Evolutionary conservation across 2,329 filamentous ascomycete genomes (phyloP), one percentile per base, ranked within the genome.

Genomic region (Diaporthe longicolla): DNA sequence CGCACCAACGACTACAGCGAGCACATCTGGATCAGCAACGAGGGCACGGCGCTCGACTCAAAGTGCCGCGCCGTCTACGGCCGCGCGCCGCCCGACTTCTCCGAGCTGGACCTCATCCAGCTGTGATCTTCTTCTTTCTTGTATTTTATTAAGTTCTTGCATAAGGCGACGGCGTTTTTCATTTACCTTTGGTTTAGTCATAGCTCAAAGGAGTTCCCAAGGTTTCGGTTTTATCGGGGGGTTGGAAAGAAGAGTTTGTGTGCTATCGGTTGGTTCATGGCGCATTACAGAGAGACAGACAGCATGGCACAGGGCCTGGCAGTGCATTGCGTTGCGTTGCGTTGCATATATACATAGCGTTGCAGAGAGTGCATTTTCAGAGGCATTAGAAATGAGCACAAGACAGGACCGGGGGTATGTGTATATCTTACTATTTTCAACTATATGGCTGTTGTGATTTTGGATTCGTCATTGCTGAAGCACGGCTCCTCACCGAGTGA

Each of bases 11-110:
- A 88, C 63, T 93, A 95, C 81, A 96, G 93, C 80, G 90, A 94
- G 74, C 88, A 91, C 76, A 93, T 98, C 70, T 98, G 95, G 94
- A 95, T 98, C 81, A 97, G 94, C 79, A 98, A 98, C 82, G 93
- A 97, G 81, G 95, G 95, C 74, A 95, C 96, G 26, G 94, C 94
- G 13, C 86, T 98, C 78, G 95, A 98, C 84, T 93, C 91, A 72
- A 95, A 95, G 82, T 91, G 91, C 40, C 91, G 93, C 24, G 95
- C 97, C 7, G 90, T 97, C 50, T 98, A 97, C 82, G 93, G 93
- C 76, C 91, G 91, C 76, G 94, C 95, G 75, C 95, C 95, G 21
- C 95, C 95, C 0, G 95, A 98, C 83, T 97, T 97, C 81, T 95
- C 93, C 0, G 94, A 97, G 83, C 87, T 96, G 37, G 95, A 97